These are phyloP conservation scores for Eutypella sp. DNA, from an alignment of 2,329 filamentous ascomycete species.

Conservation along the genomic window DNA sequence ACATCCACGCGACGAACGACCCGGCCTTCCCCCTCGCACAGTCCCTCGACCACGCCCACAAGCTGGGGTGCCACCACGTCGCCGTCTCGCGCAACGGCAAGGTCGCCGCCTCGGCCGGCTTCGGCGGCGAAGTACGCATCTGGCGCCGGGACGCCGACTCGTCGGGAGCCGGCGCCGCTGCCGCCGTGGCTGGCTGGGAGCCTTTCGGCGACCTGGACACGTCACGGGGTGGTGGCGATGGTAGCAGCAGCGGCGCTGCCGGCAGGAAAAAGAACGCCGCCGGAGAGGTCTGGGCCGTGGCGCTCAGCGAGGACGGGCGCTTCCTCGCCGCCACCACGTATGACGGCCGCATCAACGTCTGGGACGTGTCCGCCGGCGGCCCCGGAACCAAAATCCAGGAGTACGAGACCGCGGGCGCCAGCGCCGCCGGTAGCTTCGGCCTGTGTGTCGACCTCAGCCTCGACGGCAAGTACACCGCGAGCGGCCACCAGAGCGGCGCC, in stretches of 20 bases:
- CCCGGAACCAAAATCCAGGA: conserved; percentile 64
- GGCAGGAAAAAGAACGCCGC: conserved; percentile 47
- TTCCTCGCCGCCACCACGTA: conserved; percentile 84
- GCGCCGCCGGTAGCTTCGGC: conserved; percentile 84
- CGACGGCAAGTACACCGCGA: conserved; percentile 82
- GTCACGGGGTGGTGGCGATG: conserved; percentile 19
- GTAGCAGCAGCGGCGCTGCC: no score
- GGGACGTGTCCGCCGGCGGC: conserved; percentile 56
- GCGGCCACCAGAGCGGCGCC: conserved; percentile 85
- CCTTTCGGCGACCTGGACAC: conserved; percentile 40
- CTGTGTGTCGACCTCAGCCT: conserved; percentile 75
- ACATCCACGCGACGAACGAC: conserved; percentile 69
- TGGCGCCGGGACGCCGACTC: conserved; percentile 62
- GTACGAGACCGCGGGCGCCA: conserved; percentile 70
- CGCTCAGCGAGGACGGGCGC: conserved; percentile 76
- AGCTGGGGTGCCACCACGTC: conserved; percentile 87
- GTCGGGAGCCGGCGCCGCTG: conserved; percentile 46
- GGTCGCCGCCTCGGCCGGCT: conserved; percentile 77
- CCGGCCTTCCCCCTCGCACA: conserved; percentile 73
- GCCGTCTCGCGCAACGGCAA: conserved; percentile 64
- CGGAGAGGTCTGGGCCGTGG: conserved; percentile 81
- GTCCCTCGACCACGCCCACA: conserved; percentile 74
- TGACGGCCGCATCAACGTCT: conserved; percentile 84
- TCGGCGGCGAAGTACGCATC: conserved; percentile 81
- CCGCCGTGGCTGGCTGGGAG: conserved; percentile 44